Evolutionary conservation across 2,329 filamentous ascomycete genomes (phyloP).

Genomic region (Coniochaeta ligniaria): DNA sequence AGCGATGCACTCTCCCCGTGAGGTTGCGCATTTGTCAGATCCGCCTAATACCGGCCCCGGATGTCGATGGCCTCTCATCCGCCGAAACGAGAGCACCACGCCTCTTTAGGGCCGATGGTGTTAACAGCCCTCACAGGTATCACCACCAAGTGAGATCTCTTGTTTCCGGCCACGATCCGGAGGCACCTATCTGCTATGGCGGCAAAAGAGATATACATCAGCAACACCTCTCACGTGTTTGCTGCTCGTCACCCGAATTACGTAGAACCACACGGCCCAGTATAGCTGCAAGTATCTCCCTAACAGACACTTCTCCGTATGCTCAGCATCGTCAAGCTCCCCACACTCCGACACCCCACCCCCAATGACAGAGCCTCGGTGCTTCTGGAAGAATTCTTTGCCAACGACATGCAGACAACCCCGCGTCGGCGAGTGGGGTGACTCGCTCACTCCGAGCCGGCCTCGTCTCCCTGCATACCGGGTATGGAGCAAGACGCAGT

Average conservation of each 20-base stretch:
- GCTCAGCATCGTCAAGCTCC: background rate
- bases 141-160: background rate
- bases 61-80: background rate
- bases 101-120: background rate
- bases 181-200: background rate
- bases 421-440: background rate
- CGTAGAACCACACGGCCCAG: no score
- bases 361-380: background rate
- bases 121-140: background rate
- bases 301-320: no score
- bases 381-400: background rate
- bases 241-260: no score
- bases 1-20: background rate
- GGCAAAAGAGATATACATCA: background rate
- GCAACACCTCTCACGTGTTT: no score
- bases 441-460: no score
- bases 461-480: no score
- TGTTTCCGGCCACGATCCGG: background rate
- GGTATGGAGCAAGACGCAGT: no score
- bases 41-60: conserved; percentile 2
- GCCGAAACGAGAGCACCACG: background rate
- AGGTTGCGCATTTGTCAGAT: background rate
- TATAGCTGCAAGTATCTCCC: no score
- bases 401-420: background rate
- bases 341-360: background rate